phyloP scores from a whole-genome alignment of 306 rosid genomes.

The Begonia peltatifolia region DNA sequence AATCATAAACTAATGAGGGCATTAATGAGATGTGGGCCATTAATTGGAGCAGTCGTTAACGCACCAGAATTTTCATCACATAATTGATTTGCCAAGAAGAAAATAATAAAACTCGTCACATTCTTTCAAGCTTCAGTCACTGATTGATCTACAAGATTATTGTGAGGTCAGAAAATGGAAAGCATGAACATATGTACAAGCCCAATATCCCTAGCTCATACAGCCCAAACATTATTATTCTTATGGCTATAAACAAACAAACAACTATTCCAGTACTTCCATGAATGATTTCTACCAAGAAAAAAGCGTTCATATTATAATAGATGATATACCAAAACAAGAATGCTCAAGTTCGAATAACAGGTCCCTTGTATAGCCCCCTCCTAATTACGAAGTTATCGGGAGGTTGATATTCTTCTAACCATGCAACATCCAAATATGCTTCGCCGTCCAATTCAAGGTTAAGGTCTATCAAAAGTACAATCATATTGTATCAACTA shows the following conservation, averaged over 20 bases:
- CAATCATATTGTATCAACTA: not conserved
- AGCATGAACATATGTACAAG: not conserved
- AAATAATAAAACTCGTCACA: no score
- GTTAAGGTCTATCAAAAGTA: not conserved
- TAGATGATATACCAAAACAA: not conserved
- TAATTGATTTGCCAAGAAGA: no score
- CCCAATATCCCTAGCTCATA: not conserved
- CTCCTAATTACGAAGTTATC: constrained; percentile 70
- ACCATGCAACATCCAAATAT: constrained; percentile 39
- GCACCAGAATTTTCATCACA: no score
- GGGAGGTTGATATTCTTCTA: constrained; percentile 72
- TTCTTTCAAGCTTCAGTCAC: no score
- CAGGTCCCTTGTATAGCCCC: constrained; percentile 79
- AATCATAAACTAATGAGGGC: no score
- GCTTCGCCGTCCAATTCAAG: constrained; percentile 36
- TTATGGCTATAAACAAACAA: not conserved
- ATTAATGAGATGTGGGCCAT: no score
- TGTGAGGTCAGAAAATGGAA: no score
- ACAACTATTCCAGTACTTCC: not conserved
- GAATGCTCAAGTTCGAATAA: constrained; percentile 47
- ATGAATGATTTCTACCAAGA: not conserved
- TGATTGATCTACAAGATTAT: no score
- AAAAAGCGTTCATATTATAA: not conserved
- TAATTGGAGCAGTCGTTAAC: no score
- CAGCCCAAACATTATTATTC: not conserved